Evolutionary conservation across 1,139 yeast genomes (phyloP), one percentile per base, ranked within the genome.

Genomic region (Geotrichum citri-aurantii): DNA sequence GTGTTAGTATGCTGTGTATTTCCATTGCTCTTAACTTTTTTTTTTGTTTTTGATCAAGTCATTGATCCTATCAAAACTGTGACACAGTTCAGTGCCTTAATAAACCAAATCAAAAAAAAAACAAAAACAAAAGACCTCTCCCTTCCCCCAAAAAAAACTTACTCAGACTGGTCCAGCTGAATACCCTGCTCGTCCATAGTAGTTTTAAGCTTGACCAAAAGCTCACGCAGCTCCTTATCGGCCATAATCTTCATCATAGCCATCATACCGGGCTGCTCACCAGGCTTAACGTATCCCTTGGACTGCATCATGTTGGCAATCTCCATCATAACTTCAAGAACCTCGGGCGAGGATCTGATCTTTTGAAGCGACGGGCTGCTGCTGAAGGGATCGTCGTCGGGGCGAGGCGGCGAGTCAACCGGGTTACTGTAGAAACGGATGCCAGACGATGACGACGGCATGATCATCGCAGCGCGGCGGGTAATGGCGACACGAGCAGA

Each of bases 101-200:
- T n/a, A n/a, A n/a, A n/a, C n/a, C n/a, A 29, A 44, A 11, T 3
- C 12, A 42, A 40, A 52, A 17, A 52, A 7, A 40, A 7, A 14
- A 8, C 1, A 19, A 29, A 37, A 4, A 19, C 29, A 26, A 40
- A 40, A 23, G 19, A 33, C n/a, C 46, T 23, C 3, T 8, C 17
- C 3, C 19, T 12, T 23, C 29, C 37, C 11, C 26, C 14, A 52
- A 7, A 14, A 21, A 11, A 23, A 27, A 59, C 61, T 26, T 54
- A 59, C 61, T 60, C 62, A 21, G 58, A 44, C 49, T 55, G 59
- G n/a, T 50, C 55, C 21, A 60, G 37, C 40, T 48, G 46, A 47
- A 60, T 60, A 29, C 62, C 62, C 48, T 57, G 52, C 46, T 57
- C 58, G 48, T 60, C 62, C 62, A 60, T 60, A 7, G 57, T 53